Conservation (phyloP, 495 filamentous ascomycete species). For the Acidiella bohemica region DNA sequence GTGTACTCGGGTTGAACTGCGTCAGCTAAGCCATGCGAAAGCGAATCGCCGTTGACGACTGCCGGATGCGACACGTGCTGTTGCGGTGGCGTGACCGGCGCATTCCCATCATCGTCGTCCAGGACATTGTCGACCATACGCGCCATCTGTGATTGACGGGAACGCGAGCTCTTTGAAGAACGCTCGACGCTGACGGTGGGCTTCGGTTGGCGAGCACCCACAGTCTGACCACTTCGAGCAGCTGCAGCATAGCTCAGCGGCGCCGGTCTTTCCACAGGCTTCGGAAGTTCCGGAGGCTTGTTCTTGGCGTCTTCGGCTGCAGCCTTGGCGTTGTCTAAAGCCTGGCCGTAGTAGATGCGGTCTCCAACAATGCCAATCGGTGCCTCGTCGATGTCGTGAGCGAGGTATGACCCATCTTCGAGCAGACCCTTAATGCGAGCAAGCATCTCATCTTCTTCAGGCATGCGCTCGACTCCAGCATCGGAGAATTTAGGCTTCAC, state of each 20-base stretch:
- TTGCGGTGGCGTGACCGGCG: slow-evolving; percentile 27
- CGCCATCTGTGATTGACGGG: slow-evolving; percentile 23
- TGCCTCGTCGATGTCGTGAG: slow-evolving; percentile 37
- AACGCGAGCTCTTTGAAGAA: not conserved
- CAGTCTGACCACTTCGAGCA: not conserved
- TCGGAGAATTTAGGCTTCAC: slow-evolving; percentile 46
- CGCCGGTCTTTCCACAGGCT: not conserved
- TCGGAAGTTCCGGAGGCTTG: not conserved
- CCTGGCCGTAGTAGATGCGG: slow-evolving; percentile 10
- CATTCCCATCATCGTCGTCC: slow-evolving; percentile 32
- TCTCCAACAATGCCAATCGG: slow-evolving; percentile 8
- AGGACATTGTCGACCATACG: slow-evolving; percentile 55
- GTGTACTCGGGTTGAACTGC: not conserved
- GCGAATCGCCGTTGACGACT: slow-evolving; percentile 11
- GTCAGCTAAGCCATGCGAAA: not conserved
- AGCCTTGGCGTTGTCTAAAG: not conserved
- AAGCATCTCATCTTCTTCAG: slow-evolving; percentile 58
- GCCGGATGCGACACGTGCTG: slow-evolving; percentile 19
- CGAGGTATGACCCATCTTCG: slow-evolving; percentile 48
- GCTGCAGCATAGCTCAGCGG: slow-evolving; percentile 17
- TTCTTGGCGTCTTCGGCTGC: slow-evolving; percentile 3
- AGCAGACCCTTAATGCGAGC: slow-evolving; percentile 55
- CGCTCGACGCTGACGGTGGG: not conserved
- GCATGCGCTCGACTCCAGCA: slow-evolving; percentile 40
- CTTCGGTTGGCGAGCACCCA: not conserved